Evolutionary conservation across 441 rosid species (phyloP), one percentile per base, ranked within the genome.

Genomic region (Hura crepitans): DNA sequence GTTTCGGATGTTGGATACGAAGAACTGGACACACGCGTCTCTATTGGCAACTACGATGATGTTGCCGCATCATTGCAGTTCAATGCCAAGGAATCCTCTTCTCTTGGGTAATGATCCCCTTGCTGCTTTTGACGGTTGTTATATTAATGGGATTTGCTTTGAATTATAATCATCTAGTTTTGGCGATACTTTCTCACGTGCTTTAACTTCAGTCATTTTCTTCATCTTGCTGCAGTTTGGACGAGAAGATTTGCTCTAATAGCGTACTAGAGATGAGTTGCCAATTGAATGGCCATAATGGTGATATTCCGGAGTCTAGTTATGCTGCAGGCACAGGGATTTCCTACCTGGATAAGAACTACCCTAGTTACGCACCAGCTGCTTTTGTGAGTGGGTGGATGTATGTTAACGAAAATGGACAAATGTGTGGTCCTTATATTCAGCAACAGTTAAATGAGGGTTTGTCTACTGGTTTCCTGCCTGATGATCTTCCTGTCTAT

Each of bases 361-460:
- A 71, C 73, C 45, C 78, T 60, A 87, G 81, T 39, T 78, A 68
- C 61, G 51, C 78, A 0, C 74, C 79, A 8, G 74, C 81, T 60
- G 74, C 80, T 59, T 84, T 77, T 84, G 96, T 83, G 23, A 88
- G 78, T 66, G 97, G 97, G 33, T 95, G 99, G 99, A 91, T 83
- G 96, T 95, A 92, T 56, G 66, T 81, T 33, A 92, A 95, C 78
- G 95, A 92, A 74, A 84, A 82, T 69, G 91, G 96, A 30, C 89
- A 87, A 75, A 86, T 95, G 93, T 92, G 97, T 75, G 99, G 99
- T 62, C 97, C 99, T 74, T 95, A 95, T 65, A 80, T 92, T 68
- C 92, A 88, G 62, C 89, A 93, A 33, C 99, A 96, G 78, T 76
- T 96, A 31, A 84, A 68, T 31, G 96, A 93, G 69, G 98, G 99